phyloP scores from a whole-genome alignment of 1,284 basidiomycete species.

The Tilletia setariae region DNA sequence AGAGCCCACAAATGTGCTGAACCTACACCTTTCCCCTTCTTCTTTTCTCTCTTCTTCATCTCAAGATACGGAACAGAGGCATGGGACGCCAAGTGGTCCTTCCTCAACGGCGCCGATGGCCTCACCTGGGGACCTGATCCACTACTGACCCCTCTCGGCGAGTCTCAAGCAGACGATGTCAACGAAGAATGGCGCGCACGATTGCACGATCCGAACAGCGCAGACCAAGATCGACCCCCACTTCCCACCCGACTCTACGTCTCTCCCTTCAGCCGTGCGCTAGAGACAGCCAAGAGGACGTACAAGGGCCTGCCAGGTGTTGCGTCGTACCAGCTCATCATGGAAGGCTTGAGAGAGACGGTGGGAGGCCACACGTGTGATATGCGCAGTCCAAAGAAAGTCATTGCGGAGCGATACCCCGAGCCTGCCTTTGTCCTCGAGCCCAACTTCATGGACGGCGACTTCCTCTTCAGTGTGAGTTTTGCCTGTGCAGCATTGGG shows the following conservation, averaged over 20 bases:
- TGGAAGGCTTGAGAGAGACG: conserved; percentile 32
- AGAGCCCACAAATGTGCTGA: too few relatives aligned
- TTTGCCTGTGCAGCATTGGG: too few relatives aligned
- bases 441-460: neutral
- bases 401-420: conserved; percentile 26
- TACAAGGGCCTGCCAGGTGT: conserved; percentile 27
- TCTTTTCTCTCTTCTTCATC: neutral
- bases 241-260: conserved; percentile 27
- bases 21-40: too few relatives aligned
- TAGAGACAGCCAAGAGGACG: conserved; percentile 29
- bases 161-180: conserved; percentile 34
- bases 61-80: conserved; percentile 28
- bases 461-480: conserved; percentile 16
- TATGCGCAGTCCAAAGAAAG: conserved; percentile 23
- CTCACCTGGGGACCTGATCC: conserved; percentile 37
- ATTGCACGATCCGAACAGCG: conserved; percentile 22
- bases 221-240: conserved; percentile 24
- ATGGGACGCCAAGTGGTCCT: conserved; percentile 34
- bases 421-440: conserved; percentile 27
- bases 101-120: conserved; percentile 27
- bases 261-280: conserved; percentile 28
- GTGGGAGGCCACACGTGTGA: conserved; percentile 32
- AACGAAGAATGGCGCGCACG: conserved; percentile 27
- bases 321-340: conserved; percentile 22
- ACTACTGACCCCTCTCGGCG: conserved; percentile 27